Conservation (phyloP, 306 rosid genomes). For the Cucumis sativus region Cucumber_9930_V3 NC_026658.2:25849001-25849500, state of each 20-base stretch:
- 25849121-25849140: background rate
- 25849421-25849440: background rate
- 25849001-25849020: constrained; percentile 3
- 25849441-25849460: constrained; percentile 1
- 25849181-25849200: background rate
- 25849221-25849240: constrained; percentile 14
- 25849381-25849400: constrained; percentile 42
- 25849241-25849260: constrained; percentile 44
- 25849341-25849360: constrained; percentile 57
- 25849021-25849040: background rate
- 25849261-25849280: constrained; percentile 51
- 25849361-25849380: constrained; percentile 29
- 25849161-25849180: background rate
- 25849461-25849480: background rate
- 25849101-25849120: background rate
- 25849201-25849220: background rate
- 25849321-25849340: constrained; percentile 44
- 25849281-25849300: constrained; percentile 77
- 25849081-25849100: background rate
- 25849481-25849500: background rate
- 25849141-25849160: background rate
- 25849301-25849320: constrained; percentile 63
- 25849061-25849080: background rate
- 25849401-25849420: background rate
- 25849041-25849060: background rate